Evolutionary conservation across 2,329 filamentous ascomycete genomes (phyloP).

Genomic region (Dendryphion nanum): DNA sequence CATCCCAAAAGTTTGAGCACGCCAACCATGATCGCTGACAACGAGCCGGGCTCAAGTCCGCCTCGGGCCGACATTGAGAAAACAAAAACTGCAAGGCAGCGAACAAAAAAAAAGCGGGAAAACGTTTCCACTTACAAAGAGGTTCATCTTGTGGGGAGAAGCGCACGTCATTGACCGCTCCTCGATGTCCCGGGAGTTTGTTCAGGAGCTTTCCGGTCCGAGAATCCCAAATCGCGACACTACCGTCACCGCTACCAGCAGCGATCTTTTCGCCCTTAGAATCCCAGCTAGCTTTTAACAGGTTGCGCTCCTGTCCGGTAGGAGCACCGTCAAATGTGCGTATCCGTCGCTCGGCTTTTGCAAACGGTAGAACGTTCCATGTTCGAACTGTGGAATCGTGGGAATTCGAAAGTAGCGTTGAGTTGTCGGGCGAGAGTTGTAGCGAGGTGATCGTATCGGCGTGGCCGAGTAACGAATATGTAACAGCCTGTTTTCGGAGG

Average conservation of each 20-base stretch:
- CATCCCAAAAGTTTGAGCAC: too few species aligned
- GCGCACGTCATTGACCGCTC: constrained; percentile 90
- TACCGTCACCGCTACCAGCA: constrained; percentile 86
- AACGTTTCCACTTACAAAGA: constrained; percentile 65
- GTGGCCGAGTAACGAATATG: constrained; percentile 86
- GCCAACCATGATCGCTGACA: too few species aligned
- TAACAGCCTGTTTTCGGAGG: constrained; percentile 82
- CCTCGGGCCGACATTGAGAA: too few species aligned
- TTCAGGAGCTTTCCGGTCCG: constrained; percentile 88
- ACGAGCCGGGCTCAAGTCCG: too few species aligned
- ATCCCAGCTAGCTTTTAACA: constrained; percentile 89
- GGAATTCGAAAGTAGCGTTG: constrained; percentile 84
- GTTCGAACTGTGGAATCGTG: constrained; percentile 93
- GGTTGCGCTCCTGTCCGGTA: constrained; percentile 83
- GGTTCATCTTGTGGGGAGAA: constrained; percentile 84
- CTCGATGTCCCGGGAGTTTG: constrained; percentile 93
- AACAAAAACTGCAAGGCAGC: too few species aligned
- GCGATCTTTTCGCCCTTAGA: constrained; percentile 80
- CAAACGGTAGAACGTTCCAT: constrained; percentile 96
- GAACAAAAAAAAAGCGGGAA: constrained; percentile 4
- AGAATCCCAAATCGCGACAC: constrained; percentile 85
- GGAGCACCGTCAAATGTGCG: constrained; percentile 91
- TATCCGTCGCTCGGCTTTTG: constrained; percentile 80
- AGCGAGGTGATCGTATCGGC: constrained; percentile 90
- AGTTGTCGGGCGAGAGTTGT: constrained; percentile 87